These are phyloP conservation scores for Lentinula raphanica DNA, from an alignment of 768 basidiomycete species.

Conservation along the genomic window DNA sequence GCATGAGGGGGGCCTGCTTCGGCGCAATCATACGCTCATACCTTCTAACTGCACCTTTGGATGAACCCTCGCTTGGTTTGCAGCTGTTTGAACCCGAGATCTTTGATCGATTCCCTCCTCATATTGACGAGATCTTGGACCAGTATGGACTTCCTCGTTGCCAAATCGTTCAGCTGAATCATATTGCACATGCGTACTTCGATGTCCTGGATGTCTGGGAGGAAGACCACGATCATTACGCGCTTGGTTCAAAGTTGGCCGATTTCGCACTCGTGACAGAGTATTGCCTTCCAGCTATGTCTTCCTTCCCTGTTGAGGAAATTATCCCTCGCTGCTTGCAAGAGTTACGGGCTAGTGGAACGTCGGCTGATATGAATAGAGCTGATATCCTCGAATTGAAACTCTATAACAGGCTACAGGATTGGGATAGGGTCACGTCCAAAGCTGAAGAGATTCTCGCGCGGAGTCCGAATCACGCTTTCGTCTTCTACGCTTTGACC, in stretches of 20 bases:
- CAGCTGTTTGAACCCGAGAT: constrained; percentile 36
- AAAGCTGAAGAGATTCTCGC: constrained; percentile 42
- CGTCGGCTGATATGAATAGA: constrained; percentile 27
- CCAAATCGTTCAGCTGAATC: background rate
- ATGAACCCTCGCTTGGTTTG: constrained; percentile 44
- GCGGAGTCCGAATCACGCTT: constrained; percentile 54
- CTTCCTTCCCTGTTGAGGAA: constrained; percentile 59
- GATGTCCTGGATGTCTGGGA: constrained; percentile 13
- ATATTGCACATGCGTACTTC: constrained; percentile 33
- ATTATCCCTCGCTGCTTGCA: constrained; percentile 54
- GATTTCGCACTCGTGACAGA: constrained; percentile 51
- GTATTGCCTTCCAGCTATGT: constrained; percentile 51
- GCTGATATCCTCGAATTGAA: constrained; percentile 69
- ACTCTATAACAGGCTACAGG: constrained; percentile 43
- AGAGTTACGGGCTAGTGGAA: constrained; percentile 42
- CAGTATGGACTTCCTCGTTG: constrained; percentile 39
- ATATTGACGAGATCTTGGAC: constrained; percentile 40
- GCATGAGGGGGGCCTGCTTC: constrained; percentile 44
- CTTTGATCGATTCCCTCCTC: constrained; percentile 36
- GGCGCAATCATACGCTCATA: constrained; percentile 51
- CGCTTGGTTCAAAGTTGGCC: constrained; percentile 45
- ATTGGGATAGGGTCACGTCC: constrained; percentile 41
- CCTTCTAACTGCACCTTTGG: constrained; percentile 33
- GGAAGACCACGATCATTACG: constrained; percentile 43
- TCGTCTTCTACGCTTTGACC: constrained; percentile 62